Evolutionary conservation across 2,329 filamentous ascomycete genomes (phyloP), one percentile per base, ranked within the genome.

Genomic region (Penicillium sp.): DNA sequence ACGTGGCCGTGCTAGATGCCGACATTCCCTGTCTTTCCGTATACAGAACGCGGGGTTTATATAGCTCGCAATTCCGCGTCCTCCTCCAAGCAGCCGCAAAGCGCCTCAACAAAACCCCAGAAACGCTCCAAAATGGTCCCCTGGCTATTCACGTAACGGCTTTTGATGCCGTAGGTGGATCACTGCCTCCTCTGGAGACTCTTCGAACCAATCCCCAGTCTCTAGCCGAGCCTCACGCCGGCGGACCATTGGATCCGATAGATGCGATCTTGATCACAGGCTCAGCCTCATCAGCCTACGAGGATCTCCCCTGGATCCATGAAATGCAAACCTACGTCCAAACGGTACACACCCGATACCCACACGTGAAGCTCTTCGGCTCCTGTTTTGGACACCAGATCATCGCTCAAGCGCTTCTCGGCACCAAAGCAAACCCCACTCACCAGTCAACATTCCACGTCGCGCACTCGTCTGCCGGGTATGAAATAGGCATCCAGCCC

Each of bases 1-100:
- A 75, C 62, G 59, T 74, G 57, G 62, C 73, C 53, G 53, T 70
- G 19, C 57, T 74, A 45, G 67, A 78, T 64, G 53, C 69, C 56
- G 64, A 77, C 58, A 52, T 70, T 18, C 71, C 71, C 18, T 68
- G 69, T 13, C 65, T 63, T 10, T 48, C 61, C 26, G 64, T 74
- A 51, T 72, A 72, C 54, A 53, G 55, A 16, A 48, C 62, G 14
- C 69, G 67, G 6, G 71, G 71, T 44, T 60, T 73, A 38, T 73
- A 70, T 58, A 73, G 70, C 45, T 67, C 71, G 4, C 70, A 70
- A 35, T 73, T 74, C 56, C 64, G 67, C 2, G 46, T 45, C 3
- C 62, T 74, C 1, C 67, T 74, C 2, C 62, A 67, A 53, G 48
- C 61, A 32, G 71, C 72, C 1, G 65, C 71, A 1, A 42, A 53